Evolutionary conservation across 139 green algal species (phyloP).

Genomic region (Axilococcus clingmanii): DNA sequence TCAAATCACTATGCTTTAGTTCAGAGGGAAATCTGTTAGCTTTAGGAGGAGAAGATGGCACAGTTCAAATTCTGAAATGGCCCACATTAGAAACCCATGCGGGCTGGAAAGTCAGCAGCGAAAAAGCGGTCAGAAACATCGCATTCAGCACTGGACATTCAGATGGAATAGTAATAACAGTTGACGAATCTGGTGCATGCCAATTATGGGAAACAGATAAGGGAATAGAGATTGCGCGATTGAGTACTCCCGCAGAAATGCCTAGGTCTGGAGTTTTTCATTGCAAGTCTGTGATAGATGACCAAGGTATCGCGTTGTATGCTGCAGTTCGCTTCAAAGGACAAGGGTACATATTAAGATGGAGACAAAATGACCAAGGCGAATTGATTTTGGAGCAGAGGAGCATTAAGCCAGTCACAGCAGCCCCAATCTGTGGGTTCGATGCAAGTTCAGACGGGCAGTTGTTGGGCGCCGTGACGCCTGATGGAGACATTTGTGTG

Average conservation of each 20-base stretch:
- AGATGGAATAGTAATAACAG: conserved; percentile 18
- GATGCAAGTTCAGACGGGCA: conserved; percentile 11
- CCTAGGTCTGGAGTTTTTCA: conserved; percentile 22
- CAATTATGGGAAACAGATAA: conserved; percentile 12
- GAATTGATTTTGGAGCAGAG: conserved; percentile 7
- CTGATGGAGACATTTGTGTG: conserved; percentile 21
- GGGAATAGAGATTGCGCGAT: conserved; percentile 10
- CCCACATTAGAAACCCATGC: conserved; percentile 14
- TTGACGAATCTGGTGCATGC: conserved; percentile 19
- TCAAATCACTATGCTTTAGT: conserved; percentile 34
- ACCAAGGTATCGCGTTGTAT: conserved; percentile 11
- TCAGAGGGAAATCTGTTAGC: conserved; percentile 23
- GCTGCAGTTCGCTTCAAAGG: conserved; percentile 15
- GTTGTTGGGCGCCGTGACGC: conserved; percentile 21
- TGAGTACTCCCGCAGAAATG: conserved; percentile 19
- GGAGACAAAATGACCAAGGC: conserved; percentile 23
- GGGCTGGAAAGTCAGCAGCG: neutral
- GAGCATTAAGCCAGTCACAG: conserved; percentile 9
- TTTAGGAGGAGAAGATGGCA: conserved; percentile 30
- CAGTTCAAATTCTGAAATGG: conserved; percentile 16
- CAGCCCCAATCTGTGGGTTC: conserved; percentile 26
- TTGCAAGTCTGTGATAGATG: conserved; percentile 13
- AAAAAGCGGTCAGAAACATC: conserved; percentile 21
- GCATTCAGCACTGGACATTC: conserved; percentile 16
- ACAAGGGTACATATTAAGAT: conserved; percentile 20